Conservation (phyloP, 441 rosid genomes). For the Eruca vesicaria region DNA sequence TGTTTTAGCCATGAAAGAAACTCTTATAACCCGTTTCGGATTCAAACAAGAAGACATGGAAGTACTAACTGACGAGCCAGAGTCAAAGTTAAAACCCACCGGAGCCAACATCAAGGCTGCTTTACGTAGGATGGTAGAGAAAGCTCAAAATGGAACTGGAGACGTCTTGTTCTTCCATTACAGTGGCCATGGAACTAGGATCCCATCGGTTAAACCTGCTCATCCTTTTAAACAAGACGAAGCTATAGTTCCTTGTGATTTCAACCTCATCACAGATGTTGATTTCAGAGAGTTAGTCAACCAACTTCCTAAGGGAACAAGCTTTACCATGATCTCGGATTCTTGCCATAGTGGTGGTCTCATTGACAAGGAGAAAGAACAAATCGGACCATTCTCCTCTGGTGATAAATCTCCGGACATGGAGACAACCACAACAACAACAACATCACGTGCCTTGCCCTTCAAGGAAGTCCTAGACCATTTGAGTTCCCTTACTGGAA, state of each 20-base stretch:
- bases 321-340: conserved; percentile 78
- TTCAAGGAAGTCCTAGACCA: conserved; percentile 35
- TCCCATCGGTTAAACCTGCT: conserved; percentile 85
- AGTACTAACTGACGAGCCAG: conserved; percentile 67
- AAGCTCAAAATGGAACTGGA: conserved; percentile 42
- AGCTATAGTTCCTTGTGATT: conserved; percentile 93
- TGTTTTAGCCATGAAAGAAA: conserved; percentile 59
- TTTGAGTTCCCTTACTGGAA: conserved; percentile 37
- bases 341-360: conserved; percentile 96
- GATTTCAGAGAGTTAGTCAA: conserved; percentile 90
- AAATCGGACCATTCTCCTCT: conserved; percentile 53
- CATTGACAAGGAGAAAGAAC: conserved; percentile 87
- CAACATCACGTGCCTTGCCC: conserved; percentile 28
- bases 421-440: conserved; percentile 24
- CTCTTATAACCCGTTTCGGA: conserved; percentile 63
- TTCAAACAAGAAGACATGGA: conserved; percentile 65
- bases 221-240: conserved; percentile 86
- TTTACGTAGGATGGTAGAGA: conserved; percentile 48
- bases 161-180: conserved; percentile 77
- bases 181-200: conserved; percentile 92
- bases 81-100: conserved; percentile 61
- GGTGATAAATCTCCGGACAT: conserved; percentile 45
- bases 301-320: conserved; percentile 62
- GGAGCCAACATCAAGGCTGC: conserved; percentile 77
- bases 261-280: conserved; percentile 91